Base-by-base conservation (phyloP, 2,329 filamentous ascomycete genomes). In the Epichloe baconii region DNA sequence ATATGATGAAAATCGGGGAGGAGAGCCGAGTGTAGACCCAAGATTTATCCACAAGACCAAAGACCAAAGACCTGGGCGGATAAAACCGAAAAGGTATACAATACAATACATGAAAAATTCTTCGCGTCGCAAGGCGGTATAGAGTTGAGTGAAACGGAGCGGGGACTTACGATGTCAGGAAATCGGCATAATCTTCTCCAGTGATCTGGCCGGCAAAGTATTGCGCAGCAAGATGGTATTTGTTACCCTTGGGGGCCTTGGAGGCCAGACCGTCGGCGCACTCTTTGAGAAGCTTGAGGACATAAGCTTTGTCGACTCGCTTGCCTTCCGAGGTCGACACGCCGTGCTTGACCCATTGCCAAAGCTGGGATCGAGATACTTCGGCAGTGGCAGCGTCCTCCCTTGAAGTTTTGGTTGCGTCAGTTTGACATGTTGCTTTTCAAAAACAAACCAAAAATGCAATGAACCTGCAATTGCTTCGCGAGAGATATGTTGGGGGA, bases 381-480 rank as follows among this genome's bases (percentile, higher is more conserved):
- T 98, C 93, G 47, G 93, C 93, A 1, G 93, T 98, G 23, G 93
- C 93, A 17, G 93, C 93, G 61, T 97, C 93, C 74, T 98, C 93
- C 93, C 75, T 77, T 55, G 64, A 36, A 31, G 14, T 17, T 43
- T 17, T 17, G n/a, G 12, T 43, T 46, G 5, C 26, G 26, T 36
- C 31, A 35, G 23, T 19, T 43, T 55, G 5, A 3, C 12, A 10
- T 45, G 10, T 14, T 35, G 14, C 43, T 17, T 21, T 11, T 7
- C 15, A 10, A 41, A 19, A 17, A 41, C 3, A 41, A 19, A 17
- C n/a, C 5, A n/a, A 19, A 19, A 8, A 41, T 11, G 17, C n/a
- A 41, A 17, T 41, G 38, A 31, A 31, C 1, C 3, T 31, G 26
- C 26, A 31, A 38, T 8, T 38, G 14, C 36, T 38, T 38, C 14